phyloP scores from a whole-genome alignment of 345 rosid genomes.

The Salix koriyanagi region DNA sequence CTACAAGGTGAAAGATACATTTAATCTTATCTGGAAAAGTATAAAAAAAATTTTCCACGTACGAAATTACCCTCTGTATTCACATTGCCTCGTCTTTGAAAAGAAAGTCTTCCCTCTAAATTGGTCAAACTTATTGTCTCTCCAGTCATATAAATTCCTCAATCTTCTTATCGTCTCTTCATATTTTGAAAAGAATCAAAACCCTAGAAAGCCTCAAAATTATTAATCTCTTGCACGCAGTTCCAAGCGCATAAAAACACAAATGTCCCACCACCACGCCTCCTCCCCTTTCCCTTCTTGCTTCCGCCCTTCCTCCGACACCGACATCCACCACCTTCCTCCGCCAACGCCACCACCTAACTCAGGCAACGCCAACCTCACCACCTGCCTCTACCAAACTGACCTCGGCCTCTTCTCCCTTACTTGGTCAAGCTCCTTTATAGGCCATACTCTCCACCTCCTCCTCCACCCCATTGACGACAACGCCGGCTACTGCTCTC shows the following conservation, averaged over 20 bases:
- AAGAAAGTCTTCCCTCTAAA: constrained; percentile 1
- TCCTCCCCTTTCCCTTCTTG: constrained; percentile 42
- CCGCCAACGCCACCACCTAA: constrained; percentile 27
- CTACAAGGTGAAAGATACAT: neutral
- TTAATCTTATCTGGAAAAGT: neutral
- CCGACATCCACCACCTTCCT: constrained; percentile 7
- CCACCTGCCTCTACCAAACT: constrained; percentile 73
- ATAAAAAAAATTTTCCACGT: neutral
- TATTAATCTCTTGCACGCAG: neutral
- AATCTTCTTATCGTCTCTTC: neutral
- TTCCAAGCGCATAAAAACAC: neutral
- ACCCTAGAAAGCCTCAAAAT: constrained; percentile 2
- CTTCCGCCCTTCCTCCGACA: constrained; percentile 41
- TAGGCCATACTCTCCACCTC: constrained; percentile 81
- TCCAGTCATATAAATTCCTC: neutral
- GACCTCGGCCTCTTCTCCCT: constrained; percentile 72
- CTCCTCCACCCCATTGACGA: constrained; percentile 52
- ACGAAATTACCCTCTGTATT: neutral
- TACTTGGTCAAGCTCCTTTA: constrained; percentile 71
- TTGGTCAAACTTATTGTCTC: neutral
- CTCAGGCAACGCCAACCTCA: constrained; percentile 49
- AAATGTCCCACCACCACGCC: constrained; percentile 45
- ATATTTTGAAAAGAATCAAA: neutral
- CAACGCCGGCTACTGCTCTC: constrained; percentile 30
- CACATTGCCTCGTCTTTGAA: neutral